A percentile compares a stretch with the other conserved stretches of the same genome.
Evolutionary conservation across 2,329 filamentous ascomycete species (phyloP).

Genomic region (Microdochium bolleyi): DNA sequence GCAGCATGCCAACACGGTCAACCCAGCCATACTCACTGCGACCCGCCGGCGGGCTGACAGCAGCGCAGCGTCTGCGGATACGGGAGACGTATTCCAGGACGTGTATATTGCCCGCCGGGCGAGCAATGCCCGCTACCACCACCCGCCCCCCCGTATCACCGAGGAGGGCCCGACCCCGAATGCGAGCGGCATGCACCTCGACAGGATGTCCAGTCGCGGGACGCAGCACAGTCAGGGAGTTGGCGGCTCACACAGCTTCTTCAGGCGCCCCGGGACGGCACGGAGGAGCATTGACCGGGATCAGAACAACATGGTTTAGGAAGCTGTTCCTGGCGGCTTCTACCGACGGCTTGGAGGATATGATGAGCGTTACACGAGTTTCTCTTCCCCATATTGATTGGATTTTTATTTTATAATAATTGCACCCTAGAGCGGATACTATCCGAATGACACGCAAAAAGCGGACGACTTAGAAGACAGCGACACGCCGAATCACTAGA

Average conservation of each 20-base stretch:
- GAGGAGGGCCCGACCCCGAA: slow-evolving; percentile 2
- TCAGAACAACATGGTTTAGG: not conserved
- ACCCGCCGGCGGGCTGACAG: slow-evolving; percentile 12
- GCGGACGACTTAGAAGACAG: not conserved
- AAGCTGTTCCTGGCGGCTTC: not conserved
- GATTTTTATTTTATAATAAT: not conserved
- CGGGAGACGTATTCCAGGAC: slow-evolving; percentile 31
- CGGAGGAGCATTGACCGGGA: not conserved
- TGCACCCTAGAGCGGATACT: not conserved
- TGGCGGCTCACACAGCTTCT: not conserved
- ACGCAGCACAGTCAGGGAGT: not conserved
- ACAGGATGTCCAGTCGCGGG: not conserved
- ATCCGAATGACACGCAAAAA: not conserved
- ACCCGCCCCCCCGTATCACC: slow-evolving; percentile 14
- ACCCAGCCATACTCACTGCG: slow-evolving; percentile 14
- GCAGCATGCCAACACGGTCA: slow-evolving; percentile 7
- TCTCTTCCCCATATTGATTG: not conserved
- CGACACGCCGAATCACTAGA: too few relatives aligned
- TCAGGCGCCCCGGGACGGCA: not conserved
- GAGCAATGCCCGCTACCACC: slow-evolving; percentile 5
- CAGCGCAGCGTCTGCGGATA: slow-evolving; percentile 2
- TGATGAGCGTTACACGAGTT: not conserved
- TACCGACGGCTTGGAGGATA: not conserved
- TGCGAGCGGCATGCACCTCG: not conserved
- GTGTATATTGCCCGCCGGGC: slow-evolving; percentile 34